Conservation (phyloP, 176 grass and related monocot species). For the Paspalum vaginatum region DNA sequence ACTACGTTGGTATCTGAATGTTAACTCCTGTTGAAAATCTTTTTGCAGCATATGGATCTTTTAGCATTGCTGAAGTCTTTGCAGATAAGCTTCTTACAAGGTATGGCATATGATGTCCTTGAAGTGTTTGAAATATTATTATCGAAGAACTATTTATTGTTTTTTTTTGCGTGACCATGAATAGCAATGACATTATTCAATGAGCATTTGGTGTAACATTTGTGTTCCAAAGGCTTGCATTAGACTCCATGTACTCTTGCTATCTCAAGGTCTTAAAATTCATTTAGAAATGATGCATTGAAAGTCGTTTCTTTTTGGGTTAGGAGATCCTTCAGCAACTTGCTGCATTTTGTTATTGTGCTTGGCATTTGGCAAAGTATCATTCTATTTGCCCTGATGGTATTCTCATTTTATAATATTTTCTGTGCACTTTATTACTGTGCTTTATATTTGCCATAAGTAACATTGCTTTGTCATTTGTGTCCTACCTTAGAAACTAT, state of each 20-base stretch:
- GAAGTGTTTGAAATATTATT: slow-evolving; percentile 18
- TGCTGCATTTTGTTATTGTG: slow-evolving; percentile 7
- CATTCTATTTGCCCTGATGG: neutral
- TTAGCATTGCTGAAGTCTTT: slow-evolving; percentile 78
- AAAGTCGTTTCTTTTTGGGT: neutral
- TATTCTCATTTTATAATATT: neutral
- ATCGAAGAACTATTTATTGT: slow-evolving; percentile 29
- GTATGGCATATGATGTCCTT: slow-evolving; percentile 40
- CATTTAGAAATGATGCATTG: neutral
- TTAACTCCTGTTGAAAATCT: slow-evolving; percentile 1
- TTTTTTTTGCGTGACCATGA: slow-evolving; percentile 7
- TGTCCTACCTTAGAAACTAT: slow-evolving; percentile 25
- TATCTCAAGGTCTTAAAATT: neutral
- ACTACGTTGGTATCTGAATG: slow-evolving; percentile 23
- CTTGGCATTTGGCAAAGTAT: slow-evolving; percentile 2
- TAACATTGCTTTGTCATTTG: neutral
- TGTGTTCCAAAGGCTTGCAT: slow-evolving; percentile 13
- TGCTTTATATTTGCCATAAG: neutral
- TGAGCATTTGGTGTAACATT: neutral
- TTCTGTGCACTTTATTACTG: neutral
- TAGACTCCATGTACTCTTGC: slow-evolving; percentile 3
- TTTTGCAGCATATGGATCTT: slow-evolving; percentile 90
- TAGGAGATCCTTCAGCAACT: neutral
- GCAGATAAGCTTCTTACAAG: slow-evolving; percentile 85
- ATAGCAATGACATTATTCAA: slow-evolving; percentile 8